Conservation (phyloP, 148 eudicot species). For the Chenopodium formosanum region DNA sequence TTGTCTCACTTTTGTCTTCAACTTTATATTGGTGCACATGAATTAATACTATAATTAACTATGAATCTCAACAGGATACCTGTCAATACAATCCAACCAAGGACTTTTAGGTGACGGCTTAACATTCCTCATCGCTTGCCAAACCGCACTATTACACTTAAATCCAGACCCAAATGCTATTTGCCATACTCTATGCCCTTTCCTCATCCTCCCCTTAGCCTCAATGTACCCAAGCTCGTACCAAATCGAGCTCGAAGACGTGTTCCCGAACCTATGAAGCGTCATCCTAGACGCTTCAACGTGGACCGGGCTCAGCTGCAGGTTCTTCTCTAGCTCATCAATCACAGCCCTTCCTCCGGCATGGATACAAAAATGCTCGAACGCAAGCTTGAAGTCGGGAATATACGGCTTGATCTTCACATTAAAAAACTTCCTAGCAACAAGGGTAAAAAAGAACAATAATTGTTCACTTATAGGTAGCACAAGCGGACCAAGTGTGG, state of each 20-base stretch:
- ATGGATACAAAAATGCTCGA: constrained; percentile 61
- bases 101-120: constrained; percentile 50
- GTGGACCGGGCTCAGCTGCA: constrained; percentile 39
- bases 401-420: constrained; percentile 47
- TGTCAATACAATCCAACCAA: constrained; percentile 54
- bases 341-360: constrained; percentile 65
- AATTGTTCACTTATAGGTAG: constrained; percentile 54
- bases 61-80: constrained; percentile 41
- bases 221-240: constrained; percentile 57
- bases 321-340: constrained; percentile 56
- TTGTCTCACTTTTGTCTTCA: not conserved
- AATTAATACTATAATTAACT: not conserved
- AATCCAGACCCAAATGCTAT: constrained; percentile 66
- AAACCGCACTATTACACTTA: constrained; percentile 63
- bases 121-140: constrained; percentile 50
- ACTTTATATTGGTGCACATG: not conserved
- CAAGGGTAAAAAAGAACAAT: constrained; percentile 38
- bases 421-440: constrained; percentile 35
- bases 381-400: constrained; percentile 56
- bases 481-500: constrained; percentile 49
- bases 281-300: constrained; percentile 66
- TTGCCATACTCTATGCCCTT: constrained; percentile 55
- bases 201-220: constrained; percentile 59
- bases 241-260: constrained; percentile 66
- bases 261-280: constrained; percentile 58